A percentile compares a stretch with the other conserved stretches of the same genome.
These are phyloP conservation scores for Pseudozyma pruni DNA, from an alignment of 1,284 basidiomycete species.

Conservation along the genomic window DNA sequence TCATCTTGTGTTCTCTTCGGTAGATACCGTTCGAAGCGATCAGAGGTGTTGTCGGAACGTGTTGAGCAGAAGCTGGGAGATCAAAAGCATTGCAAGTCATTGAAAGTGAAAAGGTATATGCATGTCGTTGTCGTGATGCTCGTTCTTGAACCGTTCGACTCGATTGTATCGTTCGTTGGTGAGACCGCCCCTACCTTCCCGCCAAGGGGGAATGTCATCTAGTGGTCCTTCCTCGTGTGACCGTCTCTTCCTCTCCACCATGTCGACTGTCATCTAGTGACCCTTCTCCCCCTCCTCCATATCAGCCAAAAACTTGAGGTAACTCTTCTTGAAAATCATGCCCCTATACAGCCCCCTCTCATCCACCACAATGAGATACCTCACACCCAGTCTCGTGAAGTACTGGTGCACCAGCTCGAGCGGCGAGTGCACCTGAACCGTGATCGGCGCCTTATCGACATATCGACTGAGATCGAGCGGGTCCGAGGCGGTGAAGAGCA, in stretches of 20 bases:
- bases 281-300: slow-evolving; percentile 21
- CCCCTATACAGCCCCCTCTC: slow-evolving; percentile 85
- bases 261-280: background rate
- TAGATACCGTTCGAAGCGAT: too few relatives aligned
- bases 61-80: too few relatives aligned
- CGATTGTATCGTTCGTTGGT: too few relatives aligned
- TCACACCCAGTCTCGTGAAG: slow-evolving; percentile 56
- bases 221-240: background rate
- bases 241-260: background rate
- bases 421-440: slow-evolving; percentile 82
- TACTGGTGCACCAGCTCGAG: slow-evolving; percentile 85
- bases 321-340: slow-evolving; percentile 87
- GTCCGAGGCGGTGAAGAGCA: slow-evolving; percentile 28
- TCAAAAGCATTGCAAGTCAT: too few relatives aligned
- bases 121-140: background rate
- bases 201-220: background rate
- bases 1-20: too few relatives aligned
- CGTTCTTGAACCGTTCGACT: slow-evolving; percentile 3
- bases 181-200: too few relatives aligned
- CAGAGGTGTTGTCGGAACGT: too few relatives aligned
- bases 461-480: slow-evolving; percentile 84
- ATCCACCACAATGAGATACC: slow-evolving; percentile 77
- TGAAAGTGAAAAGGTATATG: too few relatives aligned
- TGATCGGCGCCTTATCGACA: slow-evolving; percentile 90
- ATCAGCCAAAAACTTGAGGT: slow-evolving; percentile 44